Evolutionary conservation across 352 stramenopile species (phyloP).

Genomic region (Thalassiosira livingstoniorum): DNA sequence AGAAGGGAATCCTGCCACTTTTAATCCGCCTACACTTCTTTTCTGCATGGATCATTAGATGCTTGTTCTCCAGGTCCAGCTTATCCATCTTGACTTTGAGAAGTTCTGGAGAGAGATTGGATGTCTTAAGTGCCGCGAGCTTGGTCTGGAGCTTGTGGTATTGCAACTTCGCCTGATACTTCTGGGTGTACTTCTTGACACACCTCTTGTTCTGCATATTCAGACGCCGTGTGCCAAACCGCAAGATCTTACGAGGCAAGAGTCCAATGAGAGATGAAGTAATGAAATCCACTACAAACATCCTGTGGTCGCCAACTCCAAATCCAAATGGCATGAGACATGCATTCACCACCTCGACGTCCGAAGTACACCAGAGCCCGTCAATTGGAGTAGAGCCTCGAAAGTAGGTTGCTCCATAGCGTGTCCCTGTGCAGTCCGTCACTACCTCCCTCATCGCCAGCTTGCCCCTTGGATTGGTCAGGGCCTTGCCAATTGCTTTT

Average conservation of each 20-base stretch:
- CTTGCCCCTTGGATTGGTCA: neutral
- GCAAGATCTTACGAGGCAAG: neutral
- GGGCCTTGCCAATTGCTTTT: neutral
- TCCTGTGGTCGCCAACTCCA: constrained; percentile 14
- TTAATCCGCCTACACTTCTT: constrained; percentile 43
- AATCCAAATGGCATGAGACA: constrained; percentile 18
- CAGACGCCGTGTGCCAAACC: neutral
- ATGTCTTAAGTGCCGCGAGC: too few relatives aligned
- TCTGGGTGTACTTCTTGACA: too few relatives aligned
- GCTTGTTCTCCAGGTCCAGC: constrained; percentile 20
- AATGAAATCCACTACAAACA: neutral
- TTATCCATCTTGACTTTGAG: neutral
- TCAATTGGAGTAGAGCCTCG: constrained; percentile 16
- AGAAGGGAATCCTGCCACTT: constrained; percentile 29
- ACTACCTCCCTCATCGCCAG: constrained; percentile 16
- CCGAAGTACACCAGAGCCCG: constrained; percentile 5
- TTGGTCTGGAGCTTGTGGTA: too few relatives aligned
- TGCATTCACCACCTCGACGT: constrained; percentile 9
- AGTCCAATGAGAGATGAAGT: neutral
- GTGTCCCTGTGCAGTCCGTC: neutral
- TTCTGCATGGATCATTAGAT: constrained; percentile 34
- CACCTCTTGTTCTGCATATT: too few relatives aligned
- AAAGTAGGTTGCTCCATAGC: constrained; percentile 10
- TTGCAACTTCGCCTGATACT: too few relatives aligned
- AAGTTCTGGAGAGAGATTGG: too few relatives aligned